Percentiles rank a stretch among this genome's conserved stretches.
Evolutionary conservation across 148 eudicot genomes (phyloP).

Genomic region (Rhododendron molle): DNA sequence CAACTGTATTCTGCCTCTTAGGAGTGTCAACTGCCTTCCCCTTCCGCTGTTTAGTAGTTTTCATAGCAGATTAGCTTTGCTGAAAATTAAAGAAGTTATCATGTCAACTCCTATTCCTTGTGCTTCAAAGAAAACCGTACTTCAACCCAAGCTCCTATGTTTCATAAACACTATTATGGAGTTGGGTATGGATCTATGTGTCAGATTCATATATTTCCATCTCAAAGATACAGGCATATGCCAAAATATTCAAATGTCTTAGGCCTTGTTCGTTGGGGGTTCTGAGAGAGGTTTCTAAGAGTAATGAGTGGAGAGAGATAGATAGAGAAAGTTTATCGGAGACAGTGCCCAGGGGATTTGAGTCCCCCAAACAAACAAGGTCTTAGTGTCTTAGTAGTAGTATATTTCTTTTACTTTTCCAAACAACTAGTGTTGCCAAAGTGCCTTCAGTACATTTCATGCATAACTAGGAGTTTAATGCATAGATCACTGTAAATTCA

Average conservation of each 20-base stretch:
- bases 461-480: background rate
- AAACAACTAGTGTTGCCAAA: background rate
- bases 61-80: constrained; percentile 31
- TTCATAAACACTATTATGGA: background rate
- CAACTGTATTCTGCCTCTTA: constrained; percentile 13
- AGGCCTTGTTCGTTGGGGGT: no score
- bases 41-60: constrained; percentile 24
- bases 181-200: background rate
- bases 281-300: no score
- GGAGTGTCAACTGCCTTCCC: constrained; percentile 23
- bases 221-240: background rate
- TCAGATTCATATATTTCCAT: background rate
- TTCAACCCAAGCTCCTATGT: background rate
- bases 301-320: no score
- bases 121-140: background rate
- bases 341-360: no score
- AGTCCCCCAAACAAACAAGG: no score
- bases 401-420: background rate
- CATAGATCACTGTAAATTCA: background rate
- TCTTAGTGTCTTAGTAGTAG: no score
- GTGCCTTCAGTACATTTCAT: background rate
- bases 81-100: constrained; percentile 2
- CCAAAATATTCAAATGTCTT: background rate
- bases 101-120: constrained; percentile 7
- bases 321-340: no score